These are phyloP conservation scores for Funneliformis caledonium DNA, from an alignment of 371 early-diverging fungal species.

Conservation along the genomic window DNA sequence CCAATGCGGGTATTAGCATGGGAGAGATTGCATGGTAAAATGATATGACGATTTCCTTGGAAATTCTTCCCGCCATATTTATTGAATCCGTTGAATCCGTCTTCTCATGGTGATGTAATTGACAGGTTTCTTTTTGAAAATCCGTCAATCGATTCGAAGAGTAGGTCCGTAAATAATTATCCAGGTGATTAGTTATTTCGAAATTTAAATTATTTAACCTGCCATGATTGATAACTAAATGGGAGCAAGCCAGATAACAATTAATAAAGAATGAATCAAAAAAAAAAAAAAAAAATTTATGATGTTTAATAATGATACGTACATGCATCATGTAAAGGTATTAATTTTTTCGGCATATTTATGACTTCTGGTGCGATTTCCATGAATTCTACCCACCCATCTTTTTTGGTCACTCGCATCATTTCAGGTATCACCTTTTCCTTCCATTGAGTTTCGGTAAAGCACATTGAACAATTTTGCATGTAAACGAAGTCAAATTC, in stretches of 20 bases:
- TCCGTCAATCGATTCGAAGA: neutral
- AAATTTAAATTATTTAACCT: neutral
- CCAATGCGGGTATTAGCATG: neutral
- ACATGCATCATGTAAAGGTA: slow-evolving; percentile 2
- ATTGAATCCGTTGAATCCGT: neutral
- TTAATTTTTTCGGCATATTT: neutral
- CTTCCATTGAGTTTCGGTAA: slow-evolving; percentile 16
- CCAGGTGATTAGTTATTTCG: neutral
- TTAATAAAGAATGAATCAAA: neutral
- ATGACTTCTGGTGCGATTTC: neutral
- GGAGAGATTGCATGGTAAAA: slow-evolving; percentile 15
- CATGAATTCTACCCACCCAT: slow-evolving; percentile 10
- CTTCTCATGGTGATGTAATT: neutral
- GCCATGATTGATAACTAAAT: neutral
- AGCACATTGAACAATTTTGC: neutral
- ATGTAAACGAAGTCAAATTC: slow-evolving; percentile 11
- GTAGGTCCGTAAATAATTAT: neutral
- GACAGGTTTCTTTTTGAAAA: neutral
- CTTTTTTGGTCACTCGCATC: slow-evolving; percentile 4
- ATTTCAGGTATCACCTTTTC: slow-evolving; percentile 13
- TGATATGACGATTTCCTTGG: neutral
- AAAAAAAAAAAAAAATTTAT: neutral
- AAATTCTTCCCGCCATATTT: neutral
- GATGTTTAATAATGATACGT: neutral
- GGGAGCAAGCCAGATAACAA: neutral